Base-by-base conservation (phyloP, 2,329 filamentous ascomycete genomes). In the Alternaria longipes region DNA sequence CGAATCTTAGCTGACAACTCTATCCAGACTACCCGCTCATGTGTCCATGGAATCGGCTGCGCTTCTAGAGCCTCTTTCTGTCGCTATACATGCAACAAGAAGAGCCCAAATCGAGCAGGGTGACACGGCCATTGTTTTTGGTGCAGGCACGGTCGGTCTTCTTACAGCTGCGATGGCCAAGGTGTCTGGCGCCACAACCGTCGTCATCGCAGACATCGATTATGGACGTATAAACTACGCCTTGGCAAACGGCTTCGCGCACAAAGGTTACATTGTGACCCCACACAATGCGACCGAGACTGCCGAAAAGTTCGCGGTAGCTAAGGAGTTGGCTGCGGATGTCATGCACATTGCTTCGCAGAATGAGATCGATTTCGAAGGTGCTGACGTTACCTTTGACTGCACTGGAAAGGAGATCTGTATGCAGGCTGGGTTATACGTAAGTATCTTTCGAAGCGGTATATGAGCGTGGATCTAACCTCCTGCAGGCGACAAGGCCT, bases 61-160 rank as follows among this genome's bases (percentile, higher is more conserved):
- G 4, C 63, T 81, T 20, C 59, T 81, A 8, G 79, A 81, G 59
- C 93, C 93, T 3, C 87, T 97, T 38, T 89, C 91, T 47, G 93
- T 97, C 28, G 93, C 90, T 14, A 93, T 97, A 32, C 93, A 97
- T 81, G 92, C 95, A 68, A 89, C 89, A 61, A 88, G 88, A 70
- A 91, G 94, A 81, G 92, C 90, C 2, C 80, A 81, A 26, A 84
- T 97, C 64, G 84, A 84, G 65, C 91, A 92, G 1, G 92, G 92
- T 8, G 87, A 93, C 74, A 88, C 86, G 7, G 91, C 93, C 16
- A 89, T 96, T 3, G 89, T 97, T 22, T 94, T 96, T 83, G 93
- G 93, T 46, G 92, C 92, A 4, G 93, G 93, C 0, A 92, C 93
- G 3, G 77, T 81, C 54, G 79, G 79, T 11, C 65, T 81, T 24